Percentiles rank a stretch among this genome's conserved stretches.
Conservation (phyloP, 805 yeast species). For the Starmerella sp. region DNA sequence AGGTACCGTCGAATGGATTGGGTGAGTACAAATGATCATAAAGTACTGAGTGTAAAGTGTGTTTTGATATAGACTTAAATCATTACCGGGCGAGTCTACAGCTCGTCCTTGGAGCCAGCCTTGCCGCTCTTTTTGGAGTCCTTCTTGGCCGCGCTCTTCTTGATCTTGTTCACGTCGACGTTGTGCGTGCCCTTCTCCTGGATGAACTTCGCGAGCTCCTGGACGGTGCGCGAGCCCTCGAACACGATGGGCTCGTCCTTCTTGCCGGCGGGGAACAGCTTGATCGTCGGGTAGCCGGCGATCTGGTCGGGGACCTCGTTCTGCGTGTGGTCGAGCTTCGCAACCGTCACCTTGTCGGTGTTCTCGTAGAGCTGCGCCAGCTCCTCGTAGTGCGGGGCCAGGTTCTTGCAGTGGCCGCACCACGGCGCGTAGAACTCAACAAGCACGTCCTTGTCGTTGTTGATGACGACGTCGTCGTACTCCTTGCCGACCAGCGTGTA, state of each 20-base stretch:
- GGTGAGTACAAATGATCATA: neutral
- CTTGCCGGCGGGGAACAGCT: slow-evolving; percentile 80
- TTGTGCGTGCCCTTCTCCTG: slow-evolving; percentile 53
- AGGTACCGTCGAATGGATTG: too few species aligned
- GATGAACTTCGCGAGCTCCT: slow-evolving; percentile 58
- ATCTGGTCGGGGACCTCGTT: slow-evolving; percentile 75
- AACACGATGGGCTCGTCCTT: slow-evolving; percentile 54
- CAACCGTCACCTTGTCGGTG: slow-evolving; percentile 52
- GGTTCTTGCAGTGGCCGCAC: slow-evolving; percentile 93
- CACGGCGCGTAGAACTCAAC: slow-evolving; percentile 75
- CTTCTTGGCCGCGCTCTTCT: slow-evolving; percentile 1
- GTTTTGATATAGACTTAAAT: too few species aligned
- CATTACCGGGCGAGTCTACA: neutral
- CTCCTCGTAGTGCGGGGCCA: slow-evolving; percentile 82
- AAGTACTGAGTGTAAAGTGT: too few species aligned
- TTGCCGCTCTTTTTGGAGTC: neutral
- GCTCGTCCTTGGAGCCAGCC: slow-evolving; percentile 1
- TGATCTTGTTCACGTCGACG: slow-evolving; percentile 34
- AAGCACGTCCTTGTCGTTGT: slow-evolving; percentile 58
- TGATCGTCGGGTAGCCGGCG: slow-evolving; percentile 84
- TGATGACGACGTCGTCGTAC: slow-evolving; percentile 56
- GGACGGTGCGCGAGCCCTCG: slow-evolving; percentile 63
- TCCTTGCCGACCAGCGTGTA: slow-evolving; percentile 71
- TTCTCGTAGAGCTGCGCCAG: slow-evolving; percentile 57
- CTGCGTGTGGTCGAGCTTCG: slow-evolving; percentile 78